Evolutionary conservation across 495 filamentous ascomycete genomes (phyloP), one percentile per base, ranked within the genome.

Genomic region (Tirmania nivea): DNA sequence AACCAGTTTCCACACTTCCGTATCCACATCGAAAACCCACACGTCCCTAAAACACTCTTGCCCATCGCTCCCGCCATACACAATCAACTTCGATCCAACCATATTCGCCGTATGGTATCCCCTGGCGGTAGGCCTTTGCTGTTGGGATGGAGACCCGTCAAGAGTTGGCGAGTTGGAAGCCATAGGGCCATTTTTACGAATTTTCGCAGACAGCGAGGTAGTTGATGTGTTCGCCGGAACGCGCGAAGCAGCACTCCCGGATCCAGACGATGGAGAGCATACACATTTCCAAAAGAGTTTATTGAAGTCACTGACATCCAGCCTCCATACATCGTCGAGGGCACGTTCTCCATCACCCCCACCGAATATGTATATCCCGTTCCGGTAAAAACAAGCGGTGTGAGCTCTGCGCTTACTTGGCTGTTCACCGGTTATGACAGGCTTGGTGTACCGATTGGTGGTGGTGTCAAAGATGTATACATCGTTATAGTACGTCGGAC

Each of bases 21-120:
- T 71, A 42, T 78, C 76, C 19, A 78, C 74, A 58, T 80, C 75
- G 60, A 80, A 80, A 25, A 81, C 71, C 78, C 78, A 81, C 35
- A 81, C 78, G 60, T 81, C 78, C 57, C 74, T 69, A 63, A 80
- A 81, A 62, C 78, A 80, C 63, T 80, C 76, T 35, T 73, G 75
- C 49, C 78, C 78, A 57, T 80, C 77, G 1, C 75, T 78, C 8
- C 78, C 78, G 25, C 78, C 78, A 60, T 73, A 81, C 50, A 81
- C 75, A 59, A 81, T 80, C 34, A 81, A 70, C 63, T 81, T 81
- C 59, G 68, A 69, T 35, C 77, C 78, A 36, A 81, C 77, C 73
- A 81, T 80, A 61, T 80, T 80, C 35, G 78, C 78, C 12, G 78
- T 81, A 61, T 81, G 78, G 57, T 81, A 81, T 10, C 78, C 78